These are phyloP conservation scores for Boechera stricta DNA, from an alignment of 345 rosid genomes.

Conservation along the genomic window DNA sequence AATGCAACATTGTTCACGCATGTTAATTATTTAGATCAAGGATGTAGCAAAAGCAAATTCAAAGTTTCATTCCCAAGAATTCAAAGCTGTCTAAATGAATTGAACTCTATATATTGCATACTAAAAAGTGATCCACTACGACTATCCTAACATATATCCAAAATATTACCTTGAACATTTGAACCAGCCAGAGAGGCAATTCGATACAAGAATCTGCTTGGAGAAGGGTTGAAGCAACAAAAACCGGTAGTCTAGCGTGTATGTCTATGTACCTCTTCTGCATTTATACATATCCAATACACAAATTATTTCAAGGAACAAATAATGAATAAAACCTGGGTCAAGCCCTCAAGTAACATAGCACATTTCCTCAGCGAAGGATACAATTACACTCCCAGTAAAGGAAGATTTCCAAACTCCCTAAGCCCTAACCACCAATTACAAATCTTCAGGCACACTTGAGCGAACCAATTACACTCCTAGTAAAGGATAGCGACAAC, in stretches of 20 bases:
- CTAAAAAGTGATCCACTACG: slow-evolving; percentile 5
- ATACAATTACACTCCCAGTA: slow-evolving; percentile 12
- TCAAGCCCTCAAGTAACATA: slow-evolving; percentile 4
- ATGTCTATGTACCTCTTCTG: slow-evolving; percentile 76
- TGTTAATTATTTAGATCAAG: not conserved
- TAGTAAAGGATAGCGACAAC: slow-evolving; percentile 1
- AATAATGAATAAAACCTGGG: not conserved
- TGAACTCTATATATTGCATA: not conserved
- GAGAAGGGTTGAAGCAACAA: slow-evolving; percentile 93
- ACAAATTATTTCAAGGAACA: slow-evolving; percentile 1
- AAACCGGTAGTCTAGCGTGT: slow-evolving; percentile 77
- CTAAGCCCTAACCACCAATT: slow-evolving; percentile 11
- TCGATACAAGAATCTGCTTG: slow-evolving; percentile 79
- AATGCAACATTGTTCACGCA: slow-evolving; percentile 6
- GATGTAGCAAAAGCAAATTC: slow-evolving; percentile 8
- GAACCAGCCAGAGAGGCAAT: slow-evolving; percentile 93
- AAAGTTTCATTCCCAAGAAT: slow-evolving; percentile 6
- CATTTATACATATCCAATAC: slow-evolving; percentile 35
- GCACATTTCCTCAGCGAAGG: slow-evolving; percentile 3
- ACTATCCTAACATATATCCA: slow-evolving; percentile 15
- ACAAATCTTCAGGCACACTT: slow-evolving; percentile 10
- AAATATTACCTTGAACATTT: slow-evolving; percentile 86
- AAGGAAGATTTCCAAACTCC: slow-evolving; percentile 10
- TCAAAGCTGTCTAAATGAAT: slow-evolving; percentile 3
- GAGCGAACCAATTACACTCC: slow-evolving; percentile 15